These are phyloP conservation scores for Psilocybe subaeruginosa DNA, from an alignment of 768 basidiomycete genomes.

Conservation along the genomic window DNA sequence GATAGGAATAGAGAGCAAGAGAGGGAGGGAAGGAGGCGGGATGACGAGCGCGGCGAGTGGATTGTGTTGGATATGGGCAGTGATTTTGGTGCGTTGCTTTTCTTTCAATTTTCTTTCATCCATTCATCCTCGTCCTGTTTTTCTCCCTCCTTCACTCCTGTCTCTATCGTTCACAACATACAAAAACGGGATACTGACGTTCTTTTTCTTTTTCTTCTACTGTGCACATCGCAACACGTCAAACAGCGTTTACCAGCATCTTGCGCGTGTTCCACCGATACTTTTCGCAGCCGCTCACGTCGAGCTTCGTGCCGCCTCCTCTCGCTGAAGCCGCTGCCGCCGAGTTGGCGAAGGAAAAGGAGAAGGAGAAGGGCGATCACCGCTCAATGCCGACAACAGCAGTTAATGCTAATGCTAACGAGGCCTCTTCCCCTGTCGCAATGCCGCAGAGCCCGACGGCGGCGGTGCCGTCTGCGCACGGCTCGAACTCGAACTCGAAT, in stretches of 20 bases:
- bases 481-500: neutral
- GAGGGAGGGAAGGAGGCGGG: slow-evolving; percentile 13
- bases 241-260: slow-evolving; percentile 49
- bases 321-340: neutral
- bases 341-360: neutral
- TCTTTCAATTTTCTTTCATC: neutral
- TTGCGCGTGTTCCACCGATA: slow-evolving; percentile 56
- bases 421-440: too few species aligned
- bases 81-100: slow-evolving; percentile 37
- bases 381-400: too few species aligned
- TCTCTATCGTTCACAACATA: neutral
- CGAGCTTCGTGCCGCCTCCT: slow-evolving; percentile 39
- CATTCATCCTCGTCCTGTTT: neutral
- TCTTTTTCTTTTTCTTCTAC: neutral
- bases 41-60: slow-evolving; percentile 46
- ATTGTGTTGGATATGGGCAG: slow-evolving; percentile 54
- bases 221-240: neutral
- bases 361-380: neutral
- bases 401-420: too few species aligned
- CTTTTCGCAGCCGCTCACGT: slow-evolving; percentile 33
- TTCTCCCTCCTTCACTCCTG: neutral
- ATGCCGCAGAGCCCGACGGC: slow-evolving; percentile 2
- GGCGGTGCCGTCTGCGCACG: neutral
- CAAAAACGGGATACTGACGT: neutral
- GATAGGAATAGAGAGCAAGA: slow-evolving; percentile 8